Conservation (phyloP, 1,284 basidiomycete genomes). For the Puccinia novopanici region DNA sequence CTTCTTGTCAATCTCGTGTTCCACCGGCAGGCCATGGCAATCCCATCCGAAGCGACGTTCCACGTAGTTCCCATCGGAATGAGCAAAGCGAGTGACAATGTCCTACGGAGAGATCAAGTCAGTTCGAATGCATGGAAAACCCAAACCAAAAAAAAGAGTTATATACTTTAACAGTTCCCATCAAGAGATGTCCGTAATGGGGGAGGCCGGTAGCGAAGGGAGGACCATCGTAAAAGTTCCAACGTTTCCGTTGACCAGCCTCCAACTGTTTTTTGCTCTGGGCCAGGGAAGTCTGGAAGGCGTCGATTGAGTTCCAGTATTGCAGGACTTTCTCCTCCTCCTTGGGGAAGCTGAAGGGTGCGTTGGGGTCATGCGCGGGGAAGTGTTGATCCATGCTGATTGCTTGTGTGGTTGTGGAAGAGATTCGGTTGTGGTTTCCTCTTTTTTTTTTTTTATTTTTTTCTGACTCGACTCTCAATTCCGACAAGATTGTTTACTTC, state of each 20-base stretch:
- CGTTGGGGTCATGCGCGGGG: constrained; percentile 63
- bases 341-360: constrained; percentile 81
- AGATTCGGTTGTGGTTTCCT: neutral
- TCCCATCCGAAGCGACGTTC: constrained; percentile 98
- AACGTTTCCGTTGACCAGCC: constrained; percentile 35
- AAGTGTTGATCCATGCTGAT: neutral
- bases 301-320: constrained; percentile 96
- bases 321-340: constrained; percentile 89
- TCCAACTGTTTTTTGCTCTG: constrained; percentile 68
- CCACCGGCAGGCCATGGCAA: constrained; percentile 96
- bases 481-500: neutral
- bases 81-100: constrained; percentile 92
- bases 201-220: constrained; percentile 97
- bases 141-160: neutral
- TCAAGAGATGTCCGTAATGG: constrained; percentile 80
- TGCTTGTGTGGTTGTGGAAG: no score
- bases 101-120: constrained; percentile 65
- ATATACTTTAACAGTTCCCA: constrained; percentile 81
- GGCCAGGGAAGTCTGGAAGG: constrained; percentile 89
- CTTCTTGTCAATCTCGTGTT: constrained; percentile 99
- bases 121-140: neutral
- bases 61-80: constrained; percentile 90
- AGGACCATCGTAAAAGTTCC: constrained; percentile 88
- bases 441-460: neutral
- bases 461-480: no score